Evolutionary conservation across 768 basidiomycete genomes (phyloP), one percentile per base, ranked within the genome.

Genomic region (Lepiota brunneoincarnata): DNA sequence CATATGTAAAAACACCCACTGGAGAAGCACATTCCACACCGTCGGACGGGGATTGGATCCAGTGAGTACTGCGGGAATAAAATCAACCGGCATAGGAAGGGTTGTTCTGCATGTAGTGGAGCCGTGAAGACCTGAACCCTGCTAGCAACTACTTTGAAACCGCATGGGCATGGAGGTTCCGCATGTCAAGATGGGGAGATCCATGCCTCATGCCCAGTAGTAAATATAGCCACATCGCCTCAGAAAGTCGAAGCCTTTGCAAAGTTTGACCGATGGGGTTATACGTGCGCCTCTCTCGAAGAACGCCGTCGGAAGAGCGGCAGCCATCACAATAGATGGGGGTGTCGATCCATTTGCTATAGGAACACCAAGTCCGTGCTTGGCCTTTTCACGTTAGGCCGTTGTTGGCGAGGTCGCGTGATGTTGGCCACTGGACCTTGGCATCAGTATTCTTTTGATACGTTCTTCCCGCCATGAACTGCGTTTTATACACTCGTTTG

Each of bases 81-180:
- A 5, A 39, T 38, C 23, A 39, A 38, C n/a, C 51, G 15, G 38
- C 17, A 46, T 24, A 41, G 42, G 37, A 47, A 40, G 9, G 1
- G 41, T 18, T 47, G 31, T 45, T 28, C 34, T 48, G 11, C 23
- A 39, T n/a, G 10, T 23, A 54, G 39, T 39, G 24, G 38, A 28
- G 21, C 51, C 51, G 39, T 20, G 17, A 36, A 40, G 17, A 1
- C 36, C 11, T 31, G 31, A 31, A 38, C 51, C 42, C 38, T 7
- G 18, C n/a, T 38, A 26, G 37, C 37, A 28, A 28, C 37, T 39
- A 17, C 31, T 21, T 6, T 14, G 21, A 37, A 42, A 35, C 45
- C 53, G 23, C 53, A 54, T 54, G 53, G 53, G n/a, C 6, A 35
- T 40, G 39, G 46, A 42, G 48, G 18, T 41, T 36, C 20, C 45